Percentiles rank a stretch among this genome's conserved stretches.
These are phyloP conservation scores for Boletus tylopilopsis DNA, from an alignment of 768 basidiomycete genomes.

Conservation along the genomic window DNA sequence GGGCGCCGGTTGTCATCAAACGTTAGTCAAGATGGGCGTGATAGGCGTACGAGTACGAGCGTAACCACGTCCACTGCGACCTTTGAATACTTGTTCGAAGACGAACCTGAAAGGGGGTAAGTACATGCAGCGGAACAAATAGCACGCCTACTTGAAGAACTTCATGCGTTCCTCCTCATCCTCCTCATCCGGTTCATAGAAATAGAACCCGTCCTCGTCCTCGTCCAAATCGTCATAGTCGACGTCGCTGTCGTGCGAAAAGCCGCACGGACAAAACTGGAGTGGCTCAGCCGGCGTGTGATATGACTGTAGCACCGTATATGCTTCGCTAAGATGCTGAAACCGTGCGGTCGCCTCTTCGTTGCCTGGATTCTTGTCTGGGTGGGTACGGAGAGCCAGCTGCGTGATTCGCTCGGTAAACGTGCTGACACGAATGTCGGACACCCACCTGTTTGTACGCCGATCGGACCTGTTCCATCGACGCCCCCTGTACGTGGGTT, in stretches of 20 bases:
- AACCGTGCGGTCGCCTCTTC: constrained; percentile 65
- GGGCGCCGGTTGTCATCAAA: constrained; percentile 2
- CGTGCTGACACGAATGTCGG: not conserved
- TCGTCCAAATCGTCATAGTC: constrained; percentile 32
- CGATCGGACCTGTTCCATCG: constrained; percentile 61
- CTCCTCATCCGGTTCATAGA: constrained; percentile 30
- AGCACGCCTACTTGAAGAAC: constrained; percentile 43
- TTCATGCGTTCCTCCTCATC: constrained; percentile 32
- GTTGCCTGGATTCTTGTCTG: constrained; percentile 72
- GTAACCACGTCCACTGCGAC: constrained; percentile 29
- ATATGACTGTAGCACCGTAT: constrained; percentile 55
- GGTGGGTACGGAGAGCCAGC: constrained; percentile 67
- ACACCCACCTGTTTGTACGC: constrained; percentile 62
- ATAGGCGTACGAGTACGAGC: constrained; percentile 28
- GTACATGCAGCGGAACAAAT: not conserved
- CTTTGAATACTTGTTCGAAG: constrained; percentile 44
- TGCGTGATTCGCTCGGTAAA: constrained; percentile 20
- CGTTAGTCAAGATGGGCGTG: constrained; percentile 8
- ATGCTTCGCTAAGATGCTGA: constrained; percentile 67
- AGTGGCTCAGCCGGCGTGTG: constrained; percentile 33
- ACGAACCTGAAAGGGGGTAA: constrained; percentile 38
- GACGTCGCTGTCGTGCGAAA: constrained; percentile 36
- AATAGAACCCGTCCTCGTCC: constrained; percentile 29
- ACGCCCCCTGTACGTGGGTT: constrained; percentile 43
- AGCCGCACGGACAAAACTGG: constrained; percentile 11